Conservation (phyloP, 805 yeast species). For the Kazachstania viticola region DNA sequence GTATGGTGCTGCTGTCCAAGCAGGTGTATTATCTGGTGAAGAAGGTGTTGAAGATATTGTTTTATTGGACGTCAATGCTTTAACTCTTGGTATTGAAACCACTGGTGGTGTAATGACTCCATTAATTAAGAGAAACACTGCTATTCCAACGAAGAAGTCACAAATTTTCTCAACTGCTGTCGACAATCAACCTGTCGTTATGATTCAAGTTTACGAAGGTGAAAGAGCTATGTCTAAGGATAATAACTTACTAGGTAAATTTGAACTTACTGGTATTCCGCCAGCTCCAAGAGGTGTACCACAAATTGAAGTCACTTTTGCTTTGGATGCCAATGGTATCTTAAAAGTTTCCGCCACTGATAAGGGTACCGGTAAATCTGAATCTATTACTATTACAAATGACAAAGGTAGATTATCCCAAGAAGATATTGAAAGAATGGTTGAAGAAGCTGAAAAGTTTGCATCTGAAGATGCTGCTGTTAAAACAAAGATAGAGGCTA, state of each 20-base stretch:
- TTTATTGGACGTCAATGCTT: conserved; percentile 84
- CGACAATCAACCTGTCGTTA: conserved; percentile 91
- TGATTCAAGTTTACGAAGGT: conserved; percentile 92
- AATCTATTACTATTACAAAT: conserved; percentile 83
- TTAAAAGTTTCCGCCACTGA: conserved; percentile 89
- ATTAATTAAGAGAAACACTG: conserved; percentile 86
- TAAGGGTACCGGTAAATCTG: conserved; percentile 88
- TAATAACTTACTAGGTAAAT: conserved; percentile 91
- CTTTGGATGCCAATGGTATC: conserved; percentile 94
- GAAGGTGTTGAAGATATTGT: conserved; percentile 86
- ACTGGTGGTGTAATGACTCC: conserved; percentile 97
- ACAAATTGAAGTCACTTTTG: conserved; percentile 95
- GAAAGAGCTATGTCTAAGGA: conserved; percentile 92
- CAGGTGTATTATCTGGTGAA: conserved; percentile 94
- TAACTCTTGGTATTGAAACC: conserved; percentile 92
- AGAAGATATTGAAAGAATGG: conserved; percentile 96
- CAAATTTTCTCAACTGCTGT: conserved; percentile 94
- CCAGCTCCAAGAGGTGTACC: conserved; percentile 99
- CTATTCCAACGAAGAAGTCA: conserved; percentile 90
- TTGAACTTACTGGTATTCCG: conserved; percentile 92
- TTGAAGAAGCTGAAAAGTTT: conserved; percentile 89
- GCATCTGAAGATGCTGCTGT: conserved; percentile 84
- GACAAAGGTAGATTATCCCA: conserved; percentile 90
- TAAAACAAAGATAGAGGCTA: conserved; percentile 77
- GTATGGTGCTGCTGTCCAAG: conserved; percentile 98